These are phyloP conservation scores for Rubia yunnanensis DNA, from an alignment of 257 asterid species.

Conservation along the genomic window DNA sequence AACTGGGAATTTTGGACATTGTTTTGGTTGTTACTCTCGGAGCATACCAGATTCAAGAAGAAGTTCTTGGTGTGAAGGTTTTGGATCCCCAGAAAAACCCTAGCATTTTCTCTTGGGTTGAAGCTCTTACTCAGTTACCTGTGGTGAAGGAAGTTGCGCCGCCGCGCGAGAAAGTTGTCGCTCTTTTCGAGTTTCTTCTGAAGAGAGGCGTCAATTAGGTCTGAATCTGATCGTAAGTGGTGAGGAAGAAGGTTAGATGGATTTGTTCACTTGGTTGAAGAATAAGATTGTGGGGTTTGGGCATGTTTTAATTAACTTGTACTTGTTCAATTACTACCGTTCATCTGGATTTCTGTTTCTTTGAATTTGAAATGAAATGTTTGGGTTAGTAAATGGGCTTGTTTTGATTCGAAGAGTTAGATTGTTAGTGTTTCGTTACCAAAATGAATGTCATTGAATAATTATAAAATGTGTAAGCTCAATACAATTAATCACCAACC, in stretches of 20 bases:
- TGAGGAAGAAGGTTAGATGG: not conserved
- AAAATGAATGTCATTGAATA: too few species aligned
- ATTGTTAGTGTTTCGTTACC: too few species aligned
- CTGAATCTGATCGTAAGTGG: not conserved
- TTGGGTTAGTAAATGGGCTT: too few species aligned
- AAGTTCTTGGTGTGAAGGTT: constrained; percentile 21
- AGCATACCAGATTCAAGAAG: constrained; percentile 22
- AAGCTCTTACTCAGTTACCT: constrained; percentile 22
- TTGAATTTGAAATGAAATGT: too few species aligned
- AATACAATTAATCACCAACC: too few species aligned
- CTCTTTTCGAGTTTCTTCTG: constrained; percentile 12
- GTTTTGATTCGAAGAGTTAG: too few species aligned
- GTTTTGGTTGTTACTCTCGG: constrained; percentile 29
- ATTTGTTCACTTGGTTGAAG: not conserved
- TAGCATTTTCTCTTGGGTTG: constrained; percentile 27
- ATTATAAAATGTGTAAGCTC: too few species aligned
- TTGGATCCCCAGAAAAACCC: constrained; percentile 30
- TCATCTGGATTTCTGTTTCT: too few species aligned
- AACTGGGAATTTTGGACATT: constrained; percentile 28
- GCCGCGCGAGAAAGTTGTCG: constrained; percentile 24
- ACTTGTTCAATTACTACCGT: not conserved
- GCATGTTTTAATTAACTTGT: not conserved
- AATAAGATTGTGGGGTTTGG: not conserved
- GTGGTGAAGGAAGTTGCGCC: constrained; percentile 17
- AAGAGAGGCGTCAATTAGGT: constrained; percentile 8